A percentile compares a stretch with the other conserved stretches of the same genome.
Evolutionary conservation across 148 eudicot genomes (phyloP).

Genomic region (Camellia sinensis): DNA sequence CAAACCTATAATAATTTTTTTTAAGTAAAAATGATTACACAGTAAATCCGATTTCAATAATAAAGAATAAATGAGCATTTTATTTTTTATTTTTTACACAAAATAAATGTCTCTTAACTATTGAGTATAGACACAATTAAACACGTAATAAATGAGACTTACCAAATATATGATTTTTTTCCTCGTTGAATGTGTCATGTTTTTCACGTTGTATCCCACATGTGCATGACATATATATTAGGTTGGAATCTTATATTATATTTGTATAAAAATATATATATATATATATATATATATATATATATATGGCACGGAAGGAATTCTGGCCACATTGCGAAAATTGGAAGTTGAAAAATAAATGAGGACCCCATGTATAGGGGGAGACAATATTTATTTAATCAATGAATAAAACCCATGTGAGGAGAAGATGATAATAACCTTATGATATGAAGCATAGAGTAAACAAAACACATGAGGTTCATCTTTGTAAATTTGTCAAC

Average conservation of each 20-base stretch:
- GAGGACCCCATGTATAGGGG: not conserved
- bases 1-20: no score
- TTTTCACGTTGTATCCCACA: not conserved
- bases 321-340: not conserved
- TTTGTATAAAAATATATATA: not conserved
- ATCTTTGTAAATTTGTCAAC: no score
- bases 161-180: not conserved
- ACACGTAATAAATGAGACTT: no score
- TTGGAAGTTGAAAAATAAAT: not conserved
- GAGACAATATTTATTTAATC: not conserved
- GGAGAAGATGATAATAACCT: not conserved
- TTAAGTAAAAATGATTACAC: no score
- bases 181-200: not conserved
- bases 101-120: no score
- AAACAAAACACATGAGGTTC: not conserved
- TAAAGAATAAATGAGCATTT: no score
- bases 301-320: not conserved
- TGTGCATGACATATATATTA: not conserved
- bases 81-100: no score
- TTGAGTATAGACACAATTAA: no score
- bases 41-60: no score
- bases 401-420: constrained; percentile 19
- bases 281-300: no score
- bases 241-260: not conserved
- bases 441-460: no score